Conservation (phyloP, 495 filamentous ascomycete species). For the Penicillium steckii region DNA sequence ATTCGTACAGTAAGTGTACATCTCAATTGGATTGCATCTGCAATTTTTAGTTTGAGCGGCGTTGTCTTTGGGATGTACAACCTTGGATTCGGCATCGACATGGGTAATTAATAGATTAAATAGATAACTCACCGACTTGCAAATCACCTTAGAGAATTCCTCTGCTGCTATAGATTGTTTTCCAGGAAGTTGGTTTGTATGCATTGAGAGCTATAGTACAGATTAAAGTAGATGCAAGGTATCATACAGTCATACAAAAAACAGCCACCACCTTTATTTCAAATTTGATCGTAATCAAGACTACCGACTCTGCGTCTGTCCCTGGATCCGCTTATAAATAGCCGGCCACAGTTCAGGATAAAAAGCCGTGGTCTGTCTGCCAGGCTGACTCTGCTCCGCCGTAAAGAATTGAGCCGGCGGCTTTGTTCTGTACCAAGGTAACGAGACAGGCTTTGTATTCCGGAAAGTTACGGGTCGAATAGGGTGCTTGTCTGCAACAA, state of each 20-base stretch:
- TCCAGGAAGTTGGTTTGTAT: background rate
- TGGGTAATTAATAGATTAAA: too few species aligned
- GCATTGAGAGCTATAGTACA: background rate
- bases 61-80: too few species aligned
- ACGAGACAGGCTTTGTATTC: conserved; percentile 30
- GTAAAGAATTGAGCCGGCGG: conserved; percentile 36
- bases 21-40: too few species aligned
- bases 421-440: conserved; percentile 35
- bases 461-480: conserved; percentile 42
- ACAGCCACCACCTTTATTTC: background rate
- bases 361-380: conserved; percentile 35
- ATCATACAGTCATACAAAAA: conserved; percentile 5
- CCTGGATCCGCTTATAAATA: conserved; percentile 39
- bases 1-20: too few species aligned
- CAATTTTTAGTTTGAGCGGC: too few species aligned
- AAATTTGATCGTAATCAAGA: too few species aligned
- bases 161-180: too few species aligned
- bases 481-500: conserved; percentile 28
- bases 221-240: background rate
- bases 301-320: conserved; percentile 5
- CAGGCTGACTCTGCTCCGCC: conserved; percentile 30
- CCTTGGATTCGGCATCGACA: too few species aligned
- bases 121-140: too few species aligned
- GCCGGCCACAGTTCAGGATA: conserved; percentile 44
- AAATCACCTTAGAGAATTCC: background rate